These are phyloP conservation scores for Phellopilus nigrolimitatus DNA, from an alignment of 1,284 basidiomycete genomes.

Conservation along the genomic window DNA sequence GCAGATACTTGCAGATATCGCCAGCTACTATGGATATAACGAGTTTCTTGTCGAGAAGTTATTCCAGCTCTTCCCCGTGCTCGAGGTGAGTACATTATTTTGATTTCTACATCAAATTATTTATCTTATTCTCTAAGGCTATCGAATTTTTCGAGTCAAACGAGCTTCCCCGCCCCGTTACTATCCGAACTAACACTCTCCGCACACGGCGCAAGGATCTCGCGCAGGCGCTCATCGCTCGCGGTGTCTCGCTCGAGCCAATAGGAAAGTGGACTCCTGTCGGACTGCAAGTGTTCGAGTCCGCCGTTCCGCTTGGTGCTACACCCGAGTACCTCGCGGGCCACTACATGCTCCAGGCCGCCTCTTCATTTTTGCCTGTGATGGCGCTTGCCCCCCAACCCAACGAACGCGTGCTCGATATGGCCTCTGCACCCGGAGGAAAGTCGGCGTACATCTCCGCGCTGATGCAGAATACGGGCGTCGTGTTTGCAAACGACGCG, in stretches of 20 bases:
- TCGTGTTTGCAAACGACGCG: conserved; percentile 97
- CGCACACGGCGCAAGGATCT: conserved; percentile 92
- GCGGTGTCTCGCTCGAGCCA: conserved; percentile 95
- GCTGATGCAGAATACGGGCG: conserved; percentile 94
- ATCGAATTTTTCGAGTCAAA: conserved; percentile 99
- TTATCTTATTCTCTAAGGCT: conserved; percentile 49
- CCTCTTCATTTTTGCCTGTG: conserved; percentile 98
- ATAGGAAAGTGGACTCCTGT: conserved; percentile 99
- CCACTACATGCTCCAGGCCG: conserved; percentile 99
- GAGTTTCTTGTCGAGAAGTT: conserved; percentile 93
- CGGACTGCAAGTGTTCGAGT: conserved; percentile 97
- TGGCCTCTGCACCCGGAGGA: conserved; percentile 98
- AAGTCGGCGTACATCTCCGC: conserved; percentile 98
- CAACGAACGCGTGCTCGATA: conserved; percentile 92
- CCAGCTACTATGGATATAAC: conserved; percentile 97
- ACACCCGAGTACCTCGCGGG: conserved; percentile 99
- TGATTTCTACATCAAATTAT: conserved; percentile 9
- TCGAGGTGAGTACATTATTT: conserved; percentile 62
- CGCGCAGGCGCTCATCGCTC: conserved; percentile 91
- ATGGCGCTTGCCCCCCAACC: conserved; percentile 93
- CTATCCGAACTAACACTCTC: conserved; percentile 96
- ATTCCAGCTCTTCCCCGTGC: conserved; percentile 89
- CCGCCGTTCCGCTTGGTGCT: conserved; percentile 91
- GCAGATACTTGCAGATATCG: conserved; percentile 86
- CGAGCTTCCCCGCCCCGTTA: conserved; percentile 93